These are phyloP conservation scores for Russula sp. DNA, from an alignment of 768 basidiomycete genomes.

Conservation along the genomic window DNA sequence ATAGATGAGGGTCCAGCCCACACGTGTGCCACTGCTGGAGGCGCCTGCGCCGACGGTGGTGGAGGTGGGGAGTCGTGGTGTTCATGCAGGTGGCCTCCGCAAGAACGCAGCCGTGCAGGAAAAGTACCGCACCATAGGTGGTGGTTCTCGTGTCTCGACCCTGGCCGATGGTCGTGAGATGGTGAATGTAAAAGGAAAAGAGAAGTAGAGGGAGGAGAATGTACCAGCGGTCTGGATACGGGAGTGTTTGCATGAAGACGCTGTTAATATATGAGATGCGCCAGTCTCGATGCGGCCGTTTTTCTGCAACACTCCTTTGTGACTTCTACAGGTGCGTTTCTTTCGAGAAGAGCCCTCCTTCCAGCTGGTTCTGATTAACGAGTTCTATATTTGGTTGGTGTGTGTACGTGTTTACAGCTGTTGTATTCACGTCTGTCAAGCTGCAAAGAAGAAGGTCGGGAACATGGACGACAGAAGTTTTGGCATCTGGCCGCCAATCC, in stretches of 20 bases:
- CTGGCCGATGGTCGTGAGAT: conserved; percentile 23
- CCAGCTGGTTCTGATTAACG: neutral
- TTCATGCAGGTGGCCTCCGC: conserved; percentile 45
- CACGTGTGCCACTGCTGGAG: conserved; percentile 6
- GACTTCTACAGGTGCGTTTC: conserved; percentile 75
- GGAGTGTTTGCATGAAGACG: conserved; percentile 27
- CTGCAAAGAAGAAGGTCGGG: conserved; percentile 79
- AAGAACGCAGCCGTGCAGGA: conserved; percentile 70
- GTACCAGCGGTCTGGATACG: conserved; percentile 22
- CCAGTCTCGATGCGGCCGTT: conserved; percentile 52
- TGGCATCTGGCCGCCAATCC: conserved; percentile 69
- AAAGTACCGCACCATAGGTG: conserved; percentile 39
- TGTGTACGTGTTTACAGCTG: conserved; percentile 49
- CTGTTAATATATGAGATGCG: conserved; percentile 31
- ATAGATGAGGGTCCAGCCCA: conserved; percentile 7
- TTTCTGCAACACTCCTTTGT: conserved; percentile 85
- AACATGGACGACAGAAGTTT: conserved; percentile 65
- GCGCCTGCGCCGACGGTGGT: conserved; percentile 31
- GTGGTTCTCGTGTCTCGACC: conserved; percentile 24
- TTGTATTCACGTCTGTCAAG: conserved; percentile 82
- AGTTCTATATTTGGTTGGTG: conserved; percentile 8
- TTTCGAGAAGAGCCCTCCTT: neutral
- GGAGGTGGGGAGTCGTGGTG: too few species aligned
- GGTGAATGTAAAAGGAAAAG: conserved; percentile 17
- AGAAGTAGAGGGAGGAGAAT: conserved; percentile 15